Percentiles rank a stretch among this genome's conserved stretches.
phyloP scores from a whole-genome alignment of 2,329 filamentous ascomycete genomes.

The Cercospora brassicicola region DNA sequence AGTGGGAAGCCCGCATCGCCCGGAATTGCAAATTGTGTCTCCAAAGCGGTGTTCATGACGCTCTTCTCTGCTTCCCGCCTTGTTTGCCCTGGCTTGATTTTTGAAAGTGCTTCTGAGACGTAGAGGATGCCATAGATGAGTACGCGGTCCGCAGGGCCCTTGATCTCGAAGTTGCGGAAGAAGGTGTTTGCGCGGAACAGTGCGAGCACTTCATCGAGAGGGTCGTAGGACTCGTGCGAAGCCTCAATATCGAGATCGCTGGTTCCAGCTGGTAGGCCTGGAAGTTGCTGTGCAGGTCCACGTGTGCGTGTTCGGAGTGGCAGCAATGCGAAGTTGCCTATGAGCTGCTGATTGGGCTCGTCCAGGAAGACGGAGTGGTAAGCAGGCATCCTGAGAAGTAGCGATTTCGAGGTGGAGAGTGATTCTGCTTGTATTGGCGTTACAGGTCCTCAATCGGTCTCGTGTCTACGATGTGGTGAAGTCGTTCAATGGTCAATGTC shows the following conservation, averaged over 20 bases:
- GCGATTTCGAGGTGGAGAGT: not conserved
- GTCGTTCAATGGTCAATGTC: not conserved
- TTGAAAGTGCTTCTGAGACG: conserved; percentile 82
- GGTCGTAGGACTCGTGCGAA: conserved; percentile 90
- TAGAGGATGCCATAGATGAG: conserved; percentile 97
- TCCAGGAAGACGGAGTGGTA: conserved; percentile 97
- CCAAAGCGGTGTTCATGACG: conserved; percentile 85
- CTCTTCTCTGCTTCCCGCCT: conserved; percentile 70
- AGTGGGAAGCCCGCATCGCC: conserved; percentile 92
- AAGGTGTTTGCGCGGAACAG: conserved; percentile 98
- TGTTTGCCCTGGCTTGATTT: conserved; percentile 74
- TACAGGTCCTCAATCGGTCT: not conserved
- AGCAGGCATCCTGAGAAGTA: conserved; percentile 51
- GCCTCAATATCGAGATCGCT: conserved; percentile 66
- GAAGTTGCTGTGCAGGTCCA: conserved; percentile 87
- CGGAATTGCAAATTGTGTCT: conserved; percentile 88
- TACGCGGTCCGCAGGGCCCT: conserved; percentile 88
- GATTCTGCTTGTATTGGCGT: not conserved
- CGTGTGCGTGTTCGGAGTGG: conserved; percentile 92
- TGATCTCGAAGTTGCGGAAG: conserved; percentile 99
- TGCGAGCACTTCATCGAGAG: conserved; percentile 86
- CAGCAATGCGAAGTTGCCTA: conserved; percentile 89
- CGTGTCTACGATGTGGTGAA: not conserved
- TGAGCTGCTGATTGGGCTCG: conserved; percentile 68
- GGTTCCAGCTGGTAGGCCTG: conserved; percentile 54